phyloP scores from a whole-genome alignment of 768 basidiomycete genomes.

The Leucogyrophana mollusca region DNA sequence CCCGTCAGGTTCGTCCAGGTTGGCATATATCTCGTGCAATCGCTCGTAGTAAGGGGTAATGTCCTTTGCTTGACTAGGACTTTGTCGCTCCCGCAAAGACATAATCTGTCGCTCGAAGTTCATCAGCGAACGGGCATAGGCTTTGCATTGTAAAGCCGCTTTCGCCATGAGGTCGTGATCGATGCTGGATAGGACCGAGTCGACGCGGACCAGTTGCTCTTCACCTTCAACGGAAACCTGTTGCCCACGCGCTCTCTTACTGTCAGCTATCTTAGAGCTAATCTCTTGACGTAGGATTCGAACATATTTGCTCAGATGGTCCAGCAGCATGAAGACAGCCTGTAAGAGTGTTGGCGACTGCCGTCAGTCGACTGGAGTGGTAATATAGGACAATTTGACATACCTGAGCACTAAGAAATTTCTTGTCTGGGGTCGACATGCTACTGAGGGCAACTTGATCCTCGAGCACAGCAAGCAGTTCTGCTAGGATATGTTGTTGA shows the following conservation, averaged over 20 bases:
- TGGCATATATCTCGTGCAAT: constrained; percentile 93
- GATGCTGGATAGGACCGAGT: constrained; percentile 80
- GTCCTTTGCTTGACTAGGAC: constrained; percentile 45
- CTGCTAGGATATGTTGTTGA: constrained; percentile 62
- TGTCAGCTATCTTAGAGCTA: constrained; percentile 46
- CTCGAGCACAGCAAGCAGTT: constrained; percentile 78
- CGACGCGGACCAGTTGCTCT: constrained; percentile 67
- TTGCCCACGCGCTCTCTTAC: constrained; percentile 46
- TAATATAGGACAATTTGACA: constrained; percentile 5
- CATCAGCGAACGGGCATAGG: constrained; percentile 92
- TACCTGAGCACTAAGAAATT: constrained; percentile 92
- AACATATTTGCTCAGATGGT: constrained; percentile 91
- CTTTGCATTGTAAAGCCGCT: constrained; percentile 92
- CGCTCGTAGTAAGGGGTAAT: constrained; percentile 66
- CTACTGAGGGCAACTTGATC: constrained; percentile 78
- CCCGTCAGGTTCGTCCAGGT: constrained; percentile 96
- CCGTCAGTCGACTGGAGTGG: background rate
- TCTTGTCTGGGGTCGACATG: constrained; percentile 68
- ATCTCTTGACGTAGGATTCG: constrained; percentile 71
- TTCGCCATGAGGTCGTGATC: constrained; percentile 87
- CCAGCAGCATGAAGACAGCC: constrained; percentile 93
- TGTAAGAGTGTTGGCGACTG: constrained; percentile 30
- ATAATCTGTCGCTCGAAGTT: constrained; percentile 87
- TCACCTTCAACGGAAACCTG: constrained; percentile 38
- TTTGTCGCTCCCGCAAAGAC: constrained; percentile 40